Base-by-base conservation (phyloP, 768 basidiomycete species). In the Mrakia blollopis region DNA sequence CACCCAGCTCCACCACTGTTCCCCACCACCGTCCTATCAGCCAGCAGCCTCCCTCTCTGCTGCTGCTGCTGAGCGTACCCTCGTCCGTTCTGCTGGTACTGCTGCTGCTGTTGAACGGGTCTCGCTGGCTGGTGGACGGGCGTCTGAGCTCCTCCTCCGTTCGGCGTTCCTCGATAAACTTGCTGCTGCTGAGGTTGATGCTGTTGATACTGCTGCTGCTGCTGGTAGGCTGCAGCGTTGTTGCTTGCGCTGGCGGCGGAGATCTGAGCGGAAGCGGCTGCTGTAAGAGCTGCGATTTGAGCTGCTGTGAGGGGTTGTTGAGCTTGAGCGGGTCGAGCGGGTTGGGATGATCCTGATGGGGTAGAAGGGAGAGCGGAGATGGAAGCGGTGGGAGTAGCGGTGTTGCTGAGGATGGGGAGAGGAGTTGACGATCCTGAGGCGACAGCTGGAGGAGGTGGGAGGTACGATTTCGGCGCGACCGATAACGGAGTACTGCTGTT, bases 1-100 rank as follows among this genome's bases (percentile, higher is more conserved):
- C 72, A 77, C 3, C 32, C 44, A 4, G 52, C 21, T 2, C 76
- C 76, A n/a, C 76, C 76, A n/a, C 60, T 65, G 72, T 77, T 73
- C 25, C 72, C 76, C 14, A 73, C 39, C 63, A 77, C 76, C 21
- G 50, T 50, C 47, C 76, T 47, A 28, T 77, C 76, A 9, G n/a
- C 11, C n/a, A 28, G 32, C 47, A 16, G 0, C n/a, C 23, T 35
- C 28, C 18, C 13, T 16, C 39, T 28, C 39, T 50, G 47, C 18
- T 30, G 25, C 73, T 44, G 50, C 41, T 47, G 44, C 44, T 44
- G 73, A 16, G 1, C 21, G 7, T 28, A 63, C 63, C 35, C 65
- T 39, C 65, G 65, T 9, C 65, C 65, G 37, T 68, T 68, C 35
- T 25, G 73, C 32, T 52, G 73, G 30, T 74, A 60, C 41, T 63